These are phyloP conservation scores for Suhomyces ambrosiae DNA, from an alignment of 1,139 yeast genomes.

Conservation along the genomic window DNA sequence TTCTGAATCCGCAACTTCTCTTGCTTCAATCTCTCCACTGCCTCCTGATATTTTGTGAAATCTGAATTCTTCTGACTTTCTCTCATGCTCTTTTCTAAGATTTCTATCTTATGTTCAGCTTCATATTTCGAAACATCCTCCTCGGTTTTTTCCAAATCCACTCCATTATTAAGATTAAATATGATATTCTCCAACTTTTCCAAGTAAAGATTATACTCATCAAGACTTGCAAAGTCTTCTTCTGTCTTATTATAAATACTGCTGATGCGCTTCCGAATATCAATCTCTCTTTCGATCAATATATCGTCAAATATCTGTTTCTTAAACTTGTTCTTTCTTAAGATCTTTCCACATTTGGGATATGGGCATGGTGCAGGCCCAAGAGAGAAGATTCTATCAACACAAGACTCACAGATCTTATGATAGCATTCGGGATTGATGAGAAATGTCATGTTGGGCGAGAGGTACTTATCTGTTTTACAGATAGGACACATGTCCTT, in stretches of 20 bases:
- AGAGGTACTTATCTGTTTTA: slow-evolving; percentile 89
- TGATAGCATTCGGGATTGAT: slow-evolving; percentile 98
- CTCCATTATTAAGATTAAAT: slow-evolving; percentile 70
- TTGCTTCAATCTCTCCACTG: slow-evolving; percentile 58
- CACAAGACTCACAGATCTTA: slow-evolving; percentile 95
- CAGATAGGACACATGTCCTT: slow-evolving; percentile 97
- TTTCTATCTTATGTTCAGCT: slow-evolving; percentile 71
- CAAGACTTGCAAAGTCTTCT: slow-evolving; percentile 64
- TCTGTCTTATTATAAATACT: slow-evolving; percentile 79
- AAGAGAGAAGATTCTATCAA: slow-evolving; percentile 85
- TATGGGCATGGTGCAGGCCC: slow-evolving; percentile 99
- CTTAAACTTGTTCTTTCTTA: slow-evolving; percentile 87
- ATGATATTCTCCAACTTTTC: slow-evolving; percentile 84
- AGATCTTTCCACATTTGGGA: slow-evolving; percentile 83
- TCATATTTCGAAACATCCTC: slow-evolving; percentile 70
- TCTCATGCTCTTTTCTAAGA: slow-evolving; percentile 64
- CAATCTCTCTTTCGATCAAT: slow-evolving; percentile 87
- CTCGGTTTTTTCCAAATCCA: slow-evolving; percentile 75
- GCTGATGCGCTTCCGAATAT: slow-evolving; percentile 77
- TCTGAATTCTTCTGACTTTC: slow-evolving; percentile 69
- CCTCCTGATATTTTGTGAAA: slow-evolving; percentile 58
- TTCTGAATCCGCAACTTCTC: slow-evolving; percentile 65
- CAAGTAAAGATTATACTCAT: slow-evolving; percentile 71
- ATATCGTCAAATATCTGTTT: slow-evolving; percentile 91
- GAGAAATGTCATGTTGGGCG: slow-evolving; percentile 89